Base-by-base conservation (phyloP, 75 land plant genomes). In the Isoetes taiwanensis region DNA sequence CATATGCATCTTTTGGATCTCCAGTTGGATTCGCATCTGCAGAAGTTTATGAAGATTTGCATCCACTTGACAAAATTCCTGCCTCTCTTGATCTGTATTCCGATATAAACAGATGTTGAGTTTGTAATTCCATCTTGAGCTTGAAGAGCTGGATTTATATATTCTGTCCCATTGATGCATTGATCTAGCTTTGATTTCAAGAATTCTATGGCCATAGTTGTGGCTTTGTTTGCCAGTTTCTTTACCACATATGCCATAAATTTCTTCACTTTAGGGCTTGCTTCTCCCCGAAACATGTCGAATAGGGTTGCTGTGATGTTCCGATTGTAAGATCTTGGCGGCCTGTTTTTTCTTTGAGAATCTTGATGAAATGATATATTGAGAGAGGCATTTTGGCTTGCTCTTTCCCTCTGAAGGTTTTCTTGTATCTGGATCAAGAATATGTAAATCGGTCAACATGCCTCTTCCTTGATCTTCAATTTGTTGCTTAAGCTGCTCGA, bases 401-500 rank as follows among this genome's bases (percentile, higher is more conserved):
- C 28, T 42, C 41, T 31, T 56, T 25, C 30, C 60, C 52, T 8
- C 31, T n/a, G n/a, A n/a, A n/a, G n/a, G n/a, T n/a, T n/a, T n/a
- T n/a, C n/a, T n/a, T n/a, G n/a, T n/a, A n/a, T n/a, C n/a, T n/a
- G n/a, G n/a, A n/a, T n/a, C n/a, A n/a, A n/a, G n/a, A n/a, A n/a
- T n/a, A n/a, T n/a, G n/a, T n/a, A n/a, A n/a, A n/a, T n/a, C n/a
- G n/a, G n/a, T n/a, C n/a, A n/a, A n/a, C n/a, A n/a, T n/a, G n/a
- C n/a, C n/a, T n/a, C n/a, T n/a, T n/a, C n/a, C n/a, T n/a, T 24
- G 32, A 25, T 52, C 24, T 14, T 62, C 67, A 6, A 65, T 24
- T 14, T 57, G 64, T 34, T 56, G 46, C 43, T 56, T 54, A 0
- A 19, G 34, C 26, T 75, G 58, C 29, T 74, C 82, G 38, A 90